Percentiles rank a stretch among this genome's conserved stretches.
phyloP scores from a whole-genome alignment of 257 asterid species.

The Euphrasia confusa region DNA sequence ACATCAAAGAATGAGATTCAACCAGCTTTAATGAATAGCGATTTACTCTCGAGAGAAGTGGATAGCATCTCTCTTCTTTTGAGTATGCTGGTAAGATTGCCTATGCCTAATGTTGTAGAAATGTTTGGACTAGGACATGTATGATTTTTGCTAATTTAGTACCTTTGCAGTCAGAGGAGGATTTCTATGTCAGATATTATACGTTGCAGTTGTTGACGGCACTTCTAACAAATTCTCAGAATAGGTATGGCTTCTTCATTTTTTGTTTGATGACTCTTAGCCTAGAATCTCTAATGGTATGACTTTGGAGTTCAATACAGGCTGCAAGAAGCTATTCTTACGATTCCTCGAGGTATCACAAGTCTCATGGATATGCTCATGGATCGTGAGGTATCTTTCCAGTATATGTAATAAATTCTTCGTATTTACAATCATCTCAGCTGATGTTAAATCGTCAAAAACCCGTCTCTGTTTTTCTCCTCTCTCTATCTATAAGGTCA shows the following conservation, averaged over 20 bases:
- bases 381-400: constrained; percentile 90
- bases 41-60: constrained; percentile 15
- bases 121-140: constrained; percentile 15
- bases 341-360: constrained; percentile 84
- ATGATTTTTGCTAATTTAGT: constrained; percentile 31
- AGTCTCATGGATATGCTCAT: constrained; percentile 98
- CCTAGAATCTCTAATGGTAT: constrained; percentile 12
- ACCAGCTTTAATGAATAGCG: constrained; percentile 18
- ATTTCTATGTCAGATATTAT: constrained; percentile 86
- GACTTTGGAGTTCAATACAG: constrained; percentile 33
- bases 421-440: constrained; percentile 1
- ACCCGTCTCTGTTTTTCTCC: neutral
- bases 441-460: constrained; percentile 10
- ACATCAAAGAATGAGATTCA: constrained; percentile 13
- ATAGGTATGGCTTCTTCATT: constrained; percentile 45
- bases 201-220: constrained; percentile 85
- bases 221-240: constrained; percentile 81
- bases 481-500: constrained; percentile 36
- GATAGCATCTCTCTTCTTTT: constrained; percentile 76
- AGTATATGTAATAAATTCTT: constrained; percentile 11
- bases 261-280: constrained; percentile 1
- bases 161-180: constrained; percentile 80
- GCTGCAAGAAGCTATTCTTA: constrained; percentile 93
- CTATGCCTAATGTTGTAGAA: constrained; percentile 17
- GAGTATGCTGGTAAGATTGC: constrained; percentile 74